Percentiles rank a stretch among this genome's conserved stretches.
These are phyloP conservation scores for Pseudogymnoascus sp. DNA, from an alignment of 2,329 filamentous ascomycete genomes.

Conservation along the genomic window DNA sequence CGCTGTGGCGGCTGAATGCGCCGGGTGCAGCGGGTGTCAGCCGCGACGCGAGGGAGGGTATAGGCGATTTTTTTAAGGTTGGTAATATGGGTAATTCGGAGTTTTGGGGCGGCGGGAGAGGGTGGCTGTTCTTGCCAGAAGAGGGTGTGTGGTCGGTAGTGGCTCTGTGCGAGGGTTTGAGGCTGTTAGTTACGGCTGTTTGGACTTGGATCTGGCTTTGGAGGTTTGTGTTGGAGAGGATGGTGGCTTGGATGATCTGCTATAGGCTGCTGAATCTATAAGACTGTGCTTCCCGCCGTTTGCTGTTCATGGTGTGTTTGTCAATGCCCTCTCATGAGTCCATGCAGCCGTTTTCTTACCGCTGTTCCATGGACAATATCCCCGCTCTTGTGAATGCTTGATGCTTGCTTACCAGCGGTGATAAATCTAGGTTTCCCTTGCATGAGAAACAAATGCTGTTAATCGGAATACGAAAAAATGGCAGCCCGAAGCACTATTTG, in stretches of 20 bases:
- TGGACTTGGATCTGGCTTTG: background rate
- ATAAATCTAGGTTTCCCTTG: background rate
- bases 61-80: background rate
- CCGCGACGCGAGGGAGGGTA: background rate
- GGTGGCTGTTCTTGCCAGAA: background rate
- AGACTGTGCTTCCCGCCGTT: background rate
- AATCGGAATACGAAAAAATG: background rate
- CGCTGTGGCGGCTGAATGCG: conserved; percentile 2
- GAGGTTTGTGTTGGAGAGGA: background rate
- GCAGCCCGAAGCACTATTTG: background rate
- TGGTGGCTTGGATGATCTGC: background rate
- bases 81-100: background rate
- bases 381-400: background rate
- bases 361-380: background rate
- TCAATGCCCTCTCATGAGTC: background rate
- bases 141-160: background rate
- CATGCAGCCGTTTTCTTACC: background rate
- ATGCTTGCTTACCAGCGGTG: background rate
- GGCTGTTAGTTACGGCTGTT: background rate
- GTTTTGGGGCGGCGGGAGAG: background rate
- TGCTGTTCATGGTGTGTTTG: background rate
- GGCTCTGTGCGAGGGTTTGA: background rate
- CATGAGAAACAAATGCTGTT: background rate
- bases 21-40: background rate
- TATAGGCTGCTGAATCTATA: background rate